Base-by-base conservation (phyloP, 768 basidiomycete species). In the Boletus vinaceobasis region DNA sequence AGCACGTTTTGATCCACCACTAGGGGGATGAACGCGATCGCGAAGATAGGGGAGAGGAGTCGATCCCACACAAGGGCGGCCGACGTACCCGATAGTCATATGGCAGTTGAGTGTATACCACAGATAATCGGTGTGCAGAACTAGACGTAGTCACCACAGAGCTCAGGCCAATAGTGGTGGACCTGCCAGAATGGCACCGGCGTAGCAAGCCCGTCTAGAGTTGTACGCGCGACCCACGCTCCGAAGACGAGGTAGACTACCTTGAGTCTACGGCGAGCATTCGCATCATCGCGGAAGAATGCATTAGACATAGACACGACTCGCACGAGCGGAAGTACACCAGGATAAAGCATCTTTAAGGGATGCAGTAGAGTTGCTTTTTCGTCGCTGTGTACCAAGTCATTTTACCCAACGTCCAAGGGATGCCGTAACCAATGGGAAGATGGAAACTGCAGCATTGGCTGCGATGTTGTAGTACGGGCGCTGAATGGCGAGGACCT, bases 401-500 rank as follows among this genome's bases (percentile, higher is more conserved):
- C 5, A 6, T 35, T 7, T 9, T 11, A 15, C 15, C 14, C 9
- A 26, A 33, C 5, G 1, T 4, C 7, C 9, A 37, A 31, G 6
- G 6, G 17, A 84, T 76, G 2, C 81, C 81, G 50, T 82, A 84
- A 14, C 82, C 82, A 78, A 57, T 46, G 77, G 54, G 40, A 83
- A 76, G 36, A 82, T 75, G 33, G 79, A 77, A 17, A 74, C 61
- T 9, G 57, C 74, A 23, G 75, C 61, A 43, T 79, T 79, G 2
- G 82, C 79, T 4, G 72, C 75, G 52, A 81, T 75, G 42, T 82
- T 75, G 50, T 84, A 84, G 60, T 74, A 82, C 15, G 81, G 26
- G 0, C 79, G 74, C 53, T 82, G 82, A 4, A 81, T 80, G 0
- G 80, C 78, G 39, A 83, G 66, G 7, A 83, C 74, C 45, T 82